These are phyloP conservation scores for Russula abietina DNA, from an alignment of 768 basidiomycete species.

Conservation along the genomic window DNA sequence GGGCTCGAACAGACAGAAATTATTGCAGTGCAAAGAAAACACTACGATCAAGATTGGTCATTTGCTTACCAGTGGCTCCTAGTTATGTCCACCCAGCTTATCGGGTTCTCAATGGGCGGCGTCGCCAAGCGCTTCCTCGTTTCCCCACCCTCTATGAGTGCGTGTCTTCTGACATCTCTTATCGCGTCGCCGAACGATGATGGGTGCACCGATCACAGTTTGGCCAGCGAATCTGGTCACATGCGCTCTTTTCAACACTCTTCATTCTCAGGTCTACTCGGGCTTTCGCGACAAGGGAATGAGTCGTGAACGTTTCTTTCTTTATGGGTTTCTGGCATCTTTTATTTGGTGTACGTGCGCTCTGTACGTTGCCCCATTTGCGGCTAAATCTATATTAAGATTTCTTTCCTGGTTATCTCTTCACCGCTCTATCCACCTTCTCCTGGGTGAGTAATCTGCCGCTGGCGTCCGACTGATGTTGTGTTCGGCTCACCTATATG, in stretches of 20 bases:
- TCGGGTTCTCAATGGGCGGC: conserved; percentile 81
- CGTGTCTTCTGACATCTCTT: conserved; percentile 9
- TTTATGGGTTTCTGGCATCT: conserved; percentile 48
- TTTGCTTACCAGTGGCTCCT: conserved; percentile 70
- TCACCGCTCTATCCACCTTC: conserved; percentile 25
- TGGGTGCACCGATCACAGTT: conserved; percentile 31
- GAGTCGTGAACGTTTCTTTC: conserved; percentile 72
- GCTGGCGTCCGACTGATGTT: background rate
- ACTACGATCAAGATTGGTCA: conserved; percentile 46
- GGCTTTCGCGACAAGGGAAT: conserved; percentile 60
- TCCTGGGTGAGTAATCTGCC: conserved; percentile 21
- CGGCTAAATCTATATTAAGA: conserved; percentile 28
- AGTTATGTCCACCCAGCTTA: conserved; percentile 68
- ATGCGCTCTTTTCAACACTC: conserved; percentile 71
- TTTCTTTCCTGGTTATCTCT: conserved; percentile 25
- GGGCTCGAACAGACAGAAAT: conserved; percentile 47
- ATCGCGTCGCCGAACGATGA: background rate
- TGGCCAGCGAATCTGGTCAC: conserved; percentile 74
- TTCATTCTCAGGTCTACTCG: conserved; percentile 63
- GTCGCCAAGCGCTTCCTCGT: conserved; percentile 69
- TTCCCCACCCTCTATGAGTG: conserved; percentile 48
- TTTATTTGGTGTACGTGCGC: conserved; percentile 43
- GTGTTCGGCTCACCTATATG: background rate
- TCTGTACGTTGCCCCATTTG: background rate
- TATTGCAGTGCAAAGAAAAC: conserved; percentile 65